phyloP scores from a whole-genome alignment of 495 filamentous ascomycete species.

The Neurospora tetraspora region DNA sequence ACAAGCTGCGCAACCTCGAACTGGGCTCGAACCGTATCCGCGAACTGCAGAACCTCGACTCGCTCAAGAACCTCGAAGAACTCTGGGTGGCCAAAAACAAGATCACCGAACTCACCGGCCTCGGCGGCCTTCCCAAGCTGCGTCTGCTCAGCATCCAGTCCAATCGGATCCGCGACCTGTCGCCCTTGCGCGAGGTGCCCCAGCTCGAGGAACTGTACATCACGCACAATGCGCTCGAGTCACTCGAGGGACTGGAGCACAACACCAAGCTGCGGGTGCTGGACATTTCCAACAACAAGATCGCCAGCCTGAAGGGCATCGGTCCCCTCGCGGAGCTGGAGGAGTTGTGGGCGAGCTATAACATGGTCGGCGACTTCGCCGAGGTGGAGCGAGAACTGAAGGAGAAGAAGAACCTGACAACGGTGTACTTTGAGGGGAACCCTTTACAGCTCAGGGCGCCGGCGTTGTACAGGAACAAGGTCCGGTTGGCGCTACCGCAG shows the following conservation, averaged over 20 bases:
- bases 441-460: conserved; percentile 69
- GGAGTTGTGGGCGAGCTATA: conserved; percentile 93
- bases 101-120: conserved; percentile 71
- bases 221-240: conserved; percentile 87
- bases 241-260: conserved; percentile 62
- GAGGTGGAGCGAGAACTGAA: conserved; percentile 74
- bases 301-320: conserved; percentile 65
- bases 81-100: conserved; percentile 99
- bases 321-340: conserved; percentile 59
- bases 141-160: conserved; percentile 93
- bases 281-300: conserved; percentile 85
- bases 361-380: conserved; percentile 63
- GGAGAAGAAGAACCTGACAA: conserved; percentile 70
- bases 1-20: conserved; percentile 70
- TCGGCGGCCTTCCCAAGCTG: conserved; percentile 64
- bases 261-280: conserved; percentile 65
- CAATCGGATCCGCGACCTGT: conserved; percentile 78
- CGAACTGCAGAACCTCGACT: conserved; percentile 80
- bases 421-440: conserved; percentile 96
- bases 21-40: conserved; percentile 85
- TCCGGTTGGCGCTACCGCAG: conserved; percentile 76
- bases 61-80: conserved; percentile 63
- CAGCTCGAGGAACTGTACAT: conserved; percentile 93
- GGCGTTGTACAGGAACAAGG: conserved; percentile 85
- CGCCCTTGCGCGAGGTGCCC: conserved; percentile 60